Conservation (phyloP, 2,329 filamentous ascomycete species). For the Dactylellina leptospora region DNA sequence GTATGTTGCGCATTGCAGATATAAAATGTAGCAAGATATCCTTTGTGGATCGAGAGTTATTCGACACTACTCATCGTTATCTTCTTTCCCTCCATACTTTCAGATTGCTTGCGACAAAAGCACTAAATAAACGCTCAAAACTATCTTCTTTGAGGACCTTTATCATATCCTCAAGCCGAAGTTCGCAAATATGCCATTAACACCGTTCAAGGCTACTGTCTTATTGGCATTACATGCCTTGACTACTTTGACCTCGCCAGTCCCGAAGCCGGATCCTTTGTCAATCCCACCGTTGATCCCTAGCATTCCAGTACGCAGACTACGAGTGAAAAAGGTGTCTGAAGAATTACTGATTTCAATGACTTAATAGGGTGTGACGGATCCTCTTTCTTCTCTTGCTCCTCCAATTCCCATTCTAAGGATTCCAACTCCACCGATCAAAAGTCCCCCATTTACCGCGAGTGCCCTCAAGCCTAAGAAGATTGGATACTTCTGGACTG, state of each 20-base stretch:
- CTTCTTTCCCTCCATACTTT: not conserved
- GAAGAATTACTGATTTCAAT: too few relatives aligned
- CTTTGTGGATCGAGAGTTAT: not conserved
- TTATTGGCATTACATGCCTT: conserved; percentile 31
- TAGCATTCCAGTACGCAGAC: conserved; percentile 62
- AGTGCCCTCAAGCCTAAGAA: conserved; percentile 71
- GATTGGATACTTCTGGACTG: conserved; percentile 73
- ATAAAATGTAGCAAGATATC: not conserved
- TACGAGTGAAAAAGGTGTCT: too few relatives aligned
- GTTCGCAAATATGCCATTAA: conserved; percentile 27
- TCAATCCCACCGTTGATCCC: conserved; percentile 68
- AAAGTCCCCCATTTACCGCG: conserved; percentile 65
- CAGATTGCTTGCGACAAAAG: conserved; percentile 1
- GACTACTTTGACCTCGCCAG: conserved; percentile 14
- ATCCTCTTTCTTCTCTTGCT: conserved; percentile 65
- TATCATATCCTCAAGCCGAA: not conserved
- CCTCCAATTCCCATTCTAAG: conserved; percentile 70
- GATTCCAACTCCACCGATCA: conserved; percentile 68
- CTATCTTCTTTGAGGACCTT: not conserved
- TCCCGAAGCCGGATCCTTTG: conserved; percentile 55
- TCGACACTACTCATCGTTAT: conserved; percentile 22
- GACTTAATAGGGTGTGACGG: conserved; percentile 64
- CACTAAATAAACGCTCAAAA: not conserved
- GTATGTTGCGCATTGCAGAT: not conserved
- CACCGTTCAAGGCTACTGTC: conserved; percentile 20